These are phyloP conservation scores for Medicago truncatula DNA, from an alignment of 306 rosid genomes.

Conservation along the genomic window MtrunA17r5.0-ANR NC_053042.1:51264001-51264500, in stretches of 20 bases:
- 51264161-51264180: conserved; percentile 4
- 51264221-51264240: conserved; percentile 24
- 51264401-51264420: neutral
- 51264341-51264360: conserved; percentile 7
- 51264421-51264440: neutral
- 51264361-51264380: conserved; percentile 14
- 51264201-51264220: conserved; percentile 14
- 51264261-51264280: conserved; percentile 13
- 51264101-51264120: neutral
- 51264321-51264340: neutral
- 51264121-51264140: neutral
- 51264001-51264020: conserved; percentile 7
- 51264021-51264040: conserved; percentile 11
- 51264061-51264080: conserved; percentile 8
- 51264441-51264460: neutral
- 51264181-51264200: conserved; percentile 14
- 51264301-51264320: conserved; percentile 15
- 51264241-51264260: conserved; percentile 17
- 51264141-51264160: conserved; percentile 4
- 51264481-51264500: neutral
- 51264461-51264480: neutral
- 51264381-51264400: conserved; percentile 39
- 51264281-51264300: conserved; percentile 22
- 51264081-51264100: conserved; percentile 4
- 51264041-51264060: neutral